Evolutionary conservation across 768 basidiomycete species (phyloP).

Genomic region (Collybiopsis confluens): DNA sequence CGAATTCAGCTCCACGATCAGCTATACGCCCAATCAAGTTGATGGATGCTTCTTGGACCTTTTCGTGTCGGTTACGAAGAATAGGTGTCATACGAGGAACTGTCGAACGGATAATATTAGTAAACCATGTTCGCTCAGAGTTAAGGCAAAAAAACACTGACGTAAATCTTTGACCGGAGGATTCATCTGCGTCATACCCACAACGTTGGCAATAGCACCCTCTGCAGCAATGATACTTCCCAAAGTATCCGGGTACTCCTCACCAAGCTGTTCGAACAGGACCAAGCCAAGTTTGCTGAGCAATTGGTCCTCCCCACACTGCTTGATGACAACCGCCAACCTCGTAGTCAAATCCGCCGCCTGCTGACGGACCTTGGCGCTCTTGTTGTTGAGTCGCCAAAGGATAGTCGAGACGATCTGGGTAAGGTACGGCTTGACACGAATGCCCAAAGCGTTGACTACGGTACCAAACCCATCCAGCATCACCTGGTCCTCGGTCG

Average conservation of each 20-base stretch:
- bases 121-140: constrained; percentile 5
- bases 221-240: constrained; percentile 99
- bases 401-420: constrained; percentile 99
- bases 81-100: constrained; percentile 99
- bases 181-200: constrained; percentile 99
- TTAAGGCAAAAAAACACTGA: constrained; percentile 45
- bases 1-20: constrained; percentile 98
- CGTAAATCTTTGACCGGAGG: constrained; percentile 98
- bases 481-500: constrained; percentile 99
- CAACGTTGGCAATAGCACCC: constrained; percentile 98
- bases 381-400: constrained; percentile 99
- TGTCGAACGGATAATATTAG: constrained; percentile 24
- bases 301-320: constrained; percentile 94
- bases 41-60: constrained; percentile 99
- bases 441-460: constrained; percentile 92
- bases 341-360: constrained; percentile 98
- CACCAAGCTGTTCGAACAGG: constrained; percentile 96
- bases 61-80: constrained; percentile 96
- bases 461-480: constrained; percentile 97
- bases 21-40: constrained; percentile 99
- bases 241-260: constrained; percentile 98
- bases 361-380: constrained; percentile 97
- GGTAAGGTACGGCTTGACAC: constrained; percentile 97
- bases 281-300: constrained; percentile 95
- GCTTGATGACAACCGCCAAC: constrained; percentile 96